Evolutionary conservation across 371 early-diverging fungal genomes (phyloP).

Genomic region (Mucor racemosus): DNA sequence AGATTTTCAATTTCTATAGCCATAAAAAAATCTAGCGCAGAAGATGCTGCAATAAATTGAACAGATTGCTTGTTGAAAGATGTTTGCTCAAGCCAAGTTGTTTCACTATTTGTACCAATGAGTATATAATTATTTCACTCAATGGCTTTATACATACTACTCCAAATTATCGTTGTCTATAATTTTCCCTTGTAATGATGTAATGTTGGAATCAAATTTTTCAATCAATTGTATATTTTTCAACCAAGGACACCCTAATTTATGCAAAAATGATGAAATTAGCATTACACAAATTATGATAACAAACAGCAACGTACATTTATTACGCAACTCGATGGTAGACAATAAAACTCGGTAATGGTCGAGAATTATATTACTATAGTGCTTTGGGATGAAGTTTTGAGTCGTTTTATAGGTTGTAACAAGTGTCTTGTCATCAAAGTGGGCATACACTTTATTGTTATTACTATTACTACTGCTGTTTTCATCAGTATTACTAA

Average conservation of each 20-base stretch:
- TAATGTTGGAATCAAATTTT: slow-evolving; percentile 2
- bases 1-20: slow-evolving; percentile 8
- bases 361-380: not conserved
- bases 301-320: slow-evolving; percentile 13
- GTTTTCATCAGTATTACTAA: too few species aligned
- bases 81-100: slow-evolving; percentile 9
- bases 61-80: slow-evolving; percentile 9
- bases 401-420: not conserved
- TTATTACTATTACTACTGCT: too few species aligned
- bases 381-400: not conserved
- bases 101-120: not conserved
- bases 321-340: slow-evolving; percentile 9
- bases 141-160: not conserved
- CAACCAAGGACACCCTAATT: slow-evolving; percentile 24
- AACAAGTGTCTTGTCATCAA: not conserved
- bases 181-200: slow-evolving; percentile 10
- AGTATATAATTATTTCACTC: not conserved
- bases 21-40: not conserved
- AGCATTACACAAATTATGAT: not conserved
- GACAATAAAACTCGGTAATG: slow-evolving; percentile 9
- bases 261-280: not conserved
- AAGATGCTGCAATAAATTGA: slow-evolving; percentile 13
- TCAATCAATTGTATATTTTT: slow-evolving; percentile 1
- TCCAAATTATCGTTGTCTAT: not conserved
- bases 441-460: not conserved